These are phyloP conservation scores for Agaricales sp. DNA, from an alignment of 1,284 basidiomycete genomes.

Conservation along the genomic window DNA sequence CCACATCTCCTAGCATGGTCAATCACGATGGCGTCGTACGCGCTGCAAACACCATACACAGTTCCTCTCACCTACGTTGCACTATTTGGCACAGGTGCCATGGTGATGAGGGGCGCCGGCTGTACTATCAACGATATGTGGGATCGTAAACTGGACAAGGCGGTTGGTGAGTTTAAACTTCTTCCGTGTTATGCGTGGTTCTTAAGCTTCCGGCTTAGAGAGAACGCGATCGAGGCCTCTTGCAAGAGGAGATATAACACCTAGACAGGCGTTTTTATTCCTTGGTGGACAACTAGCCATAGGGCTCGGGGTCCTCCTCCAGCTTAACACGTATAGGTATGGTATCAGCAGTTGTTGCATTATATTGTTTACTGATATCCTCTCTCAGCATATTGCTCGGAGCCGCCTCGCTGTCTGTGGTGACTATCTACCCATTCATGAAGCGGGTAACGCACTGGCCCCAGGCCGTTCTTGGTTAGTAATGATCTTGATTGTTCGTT, in stretches of 20 bases:
- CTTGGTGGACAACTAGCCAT: constrained; percentile 76
- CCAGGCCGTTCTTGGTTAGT: constrained; percentile 81
- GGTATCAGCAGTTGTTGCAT: constrained; percentile 12
- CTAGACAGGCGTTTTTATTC: constrained; percentile 72
- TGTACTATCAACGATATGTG: constrained; percentile 99
- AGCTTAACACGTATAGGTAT: constrained; percentile 92
- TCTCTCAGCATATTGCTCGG: constrained; percentile 75
- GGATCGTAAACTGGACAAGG: constrained; percentile 86
- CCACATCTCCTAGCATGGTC: constrained; percentile 67
- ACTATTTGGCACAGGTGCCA: constrained; percentile 84
- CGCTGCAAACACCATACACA: constrained; percentile 51
- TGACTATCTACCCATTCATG: constrained; percentile 93
- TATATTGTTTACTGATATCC: not conserved
- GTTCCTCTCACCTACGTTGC: constrained; percentile 67
- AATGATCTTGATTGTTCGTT: constrained; percentile 6
- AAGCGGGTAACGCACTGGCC: constrained; percentile 97
- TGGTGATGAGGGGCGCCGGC: constrained; percentile 96
- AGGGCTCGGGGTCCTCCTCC: constrained; percentile 84
- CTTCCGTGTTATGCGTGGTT: not conserved
- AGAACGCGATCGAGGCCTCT: constrained; percentile 46
- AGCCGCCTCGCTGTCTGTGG: constrained; percentile 81
- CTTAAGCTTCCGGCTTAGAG: constrained; percentile 17
- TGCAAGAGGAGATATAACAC: constrained; percentile 76
- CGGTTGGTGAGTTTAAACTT: constrained; percentile 67
- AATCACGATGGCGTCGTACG: constrained; percentile 88